These are phyloP conservation scores for Lecanoromycetidae sp. DNA, from an alignment of 2,329 filamentous ascomycete species.

Conservation along the genomic window DNA sequence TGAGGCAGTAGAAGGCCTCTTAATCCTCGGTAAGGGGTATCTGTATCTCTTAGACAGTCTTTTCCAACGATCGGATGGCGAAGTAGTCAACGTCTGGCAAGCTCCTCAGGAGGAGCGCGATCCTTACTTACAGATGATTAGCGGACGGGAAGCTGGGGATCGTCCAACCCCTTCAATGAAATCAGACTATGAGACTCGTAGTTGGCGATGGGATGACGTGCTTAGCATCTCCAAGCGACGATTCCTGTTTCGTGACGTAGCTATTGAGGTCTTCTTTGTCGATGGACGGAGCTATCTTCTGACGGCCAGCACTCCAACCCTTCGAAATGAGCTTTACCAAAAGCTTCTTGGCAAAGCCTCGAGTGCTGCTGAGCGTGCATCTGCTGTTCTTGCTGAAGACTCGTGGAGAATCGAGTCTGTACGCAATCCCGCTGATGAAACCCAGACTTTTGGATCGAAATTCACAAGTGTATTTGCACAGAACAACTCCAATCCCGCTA, in stretches of 20 bases:
- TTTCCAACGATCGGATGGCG: slow-evolving; percentile 86
- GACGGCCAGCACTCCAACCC: slow-evolving; percentile 61
- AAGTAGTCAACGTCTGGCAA: slow-evolving; percentile 94
- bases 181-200: slow-evolving; percentile 67
- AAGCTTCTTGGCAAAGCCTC: slow-evolving; percentile 69
- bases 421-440: slow-evolving; percentile 51
- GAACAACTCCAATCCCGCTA: slow-evolving; percentile 67
- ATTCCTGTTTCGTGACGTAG: slow-evolving; percentile 90
- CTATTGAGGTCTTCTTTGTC: slow-evolving; percentile 93
- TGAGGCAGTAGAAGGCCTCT: slow-evolving; percentile 82
- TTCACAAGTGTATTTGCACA: slow-evolving; percentile 88
- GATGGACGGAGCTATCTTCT: slow-evolving; percentile 91
- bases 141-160: slow-evolving; percentile 57
- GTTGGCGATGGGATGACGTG: slow-evolving; percentile 90
- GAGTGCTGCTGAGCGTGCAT: slow-evolving; percentile 58
- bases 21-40: slow-evolving; percentile 83
- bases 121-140: slow-evolving; percentile 88
- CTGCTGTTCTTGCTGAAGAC: slow-evolving; percentile 68
- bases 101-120: slow-evolving; percentile 86
- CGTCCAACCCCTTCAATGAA: slow-evolving; percentile 33
- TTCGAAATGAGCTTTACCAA: slow-evolving; percentile 68
- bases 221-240: slow-evolving; percentile 92
- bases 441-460: slow-evolving; percentile 65
- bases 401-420: slow-evolving; percentile 84
- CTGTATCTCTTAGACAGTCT: slow-evolving; percentile 95